phyloP scores from a whole-genome alignment of 139 green algal species.

The Chlorella ohadii region DNA sequence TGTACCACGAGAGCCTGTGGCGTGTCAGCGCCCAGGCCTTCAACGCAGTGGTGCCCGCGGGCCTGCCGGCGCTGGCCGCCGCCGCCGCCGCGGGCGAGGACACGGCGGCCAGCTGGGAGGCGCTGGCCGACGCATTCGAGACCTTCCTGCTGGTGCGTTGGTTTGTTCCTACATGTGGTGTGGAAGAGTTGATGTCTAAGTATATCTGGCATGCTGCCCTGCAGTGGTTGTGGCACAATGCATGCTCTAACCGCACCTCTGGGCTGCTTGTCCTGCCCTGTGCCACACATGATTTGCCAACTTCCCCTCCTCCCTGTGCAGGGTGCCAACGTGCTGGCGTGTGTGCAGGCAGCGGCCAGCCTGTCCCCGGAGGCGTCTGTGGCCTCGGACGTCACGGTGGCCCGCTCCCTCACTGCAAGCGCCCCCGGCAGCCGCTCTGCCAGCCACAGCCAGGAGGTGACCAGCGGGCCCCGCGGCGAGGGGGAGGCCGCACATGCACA shows the following conservation, averaged over 20 bases:
- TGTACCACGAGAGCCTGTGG: conserved; percentile 69
- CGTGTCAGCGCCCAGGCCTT: conserved; percentile 64
- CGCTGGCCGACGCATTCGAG: conserved; percentile 65
- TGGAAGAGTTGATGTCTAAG: too few relatives aligned
- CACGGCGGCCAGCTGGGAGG: conserved; percentile 47
- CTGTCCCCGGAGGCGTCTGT: not conserved
- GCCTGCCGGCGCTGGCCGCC: conserved; percentile 65
- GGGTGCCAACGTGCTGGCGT: conserved; percentile 15
- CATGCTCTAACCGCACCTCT: too few relatives aligned
- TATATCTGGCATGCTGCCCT: too few relatives aligned
- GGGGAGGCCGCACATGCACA: not conserved
- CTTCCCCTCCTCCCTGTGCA: too few relatives aligned
- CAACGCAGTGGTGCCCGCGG: conserved; percentile 60
- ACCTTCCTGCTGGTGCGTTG: conserved; percentile 60
- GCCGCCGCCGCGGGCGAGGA: conserved; percentile 3
- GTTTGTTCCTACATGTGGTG: too few relatives aligned
- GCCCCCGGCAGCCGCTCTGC: not conserved
- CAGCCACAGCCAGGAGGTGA: not conserved
- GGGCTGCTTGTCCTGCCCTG: too few relatives aligned
- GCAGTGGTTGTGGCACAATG: too few relatives aligned
- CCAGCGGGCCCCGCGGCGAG: not conserved
- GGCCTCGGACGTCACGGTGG: not conserved
- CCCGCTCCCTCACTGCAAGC: not conserved
- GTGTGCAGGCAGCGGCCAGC: not conserved
- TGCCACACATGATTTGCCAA: too few relatives aligned